Base-by-base conservation (phyloP, 768 basidiomycete genomes). In the Peribolospora baueri region DNA sequence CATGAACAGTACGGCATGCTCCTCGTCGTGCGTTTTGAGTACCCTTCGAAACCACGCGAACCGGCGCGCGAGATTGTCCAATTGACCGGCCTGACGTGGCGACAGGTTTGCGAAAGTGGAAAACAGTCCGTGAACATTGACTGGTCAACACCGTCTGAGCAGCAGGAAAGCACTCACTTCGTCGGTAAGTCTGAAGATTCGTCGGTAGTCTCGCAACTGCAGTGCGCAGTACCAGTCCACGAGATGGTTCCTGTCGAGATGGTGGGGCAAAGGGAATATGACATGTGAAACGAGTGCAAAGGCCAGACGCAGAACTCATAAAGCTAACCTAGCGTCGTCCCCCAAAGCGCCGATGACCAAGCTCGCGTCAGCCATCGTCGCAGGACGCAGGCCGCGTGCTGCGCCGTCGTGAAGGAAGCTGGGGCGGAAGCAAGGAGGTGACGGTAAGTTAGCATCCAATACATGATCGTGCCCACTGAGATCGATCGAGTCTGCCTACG, bases 41-140 rank as follows among this genome's bases (percentile, higher is more conserved):
- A 88, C 67, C 39, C 90, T 76, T 25, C 82, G 73, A 69, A 95
- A 97, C 88, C 90, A 98, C 4, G 88, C 85, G 61, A 86, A 97
- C 46, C 93, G 76, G 11, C 93, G 73, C 0, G 85, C 78, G 5
- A 93, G 74, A 60, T 98, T 98, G 69, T 98, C 93, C 49, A 98
- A 72, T 62, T 93, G 86, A 3, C 91, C 93, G 2, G 93, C 73
- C 68, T 70, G 52, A 7, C 7, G 37, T 50, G 41, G 14, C 42
- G 52, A 40, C 45, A 41, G 45, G 25, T 25, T 25, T 48, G 11
- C 7, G 46, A n/a, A 52, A 36, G 46, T 5, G n/a, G 4, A 42
- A 49, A 40, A 14, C 45, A 25, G 25, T 25, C 25, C 25, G 25
- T 25, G 25, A 25, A 25, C 25, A 25, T 25, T 25, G 25, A 10